Base-by-base conservation (phyloP, 2,329 filamentous ascomycete genomes). In the Alternaria rosae region DNA sequence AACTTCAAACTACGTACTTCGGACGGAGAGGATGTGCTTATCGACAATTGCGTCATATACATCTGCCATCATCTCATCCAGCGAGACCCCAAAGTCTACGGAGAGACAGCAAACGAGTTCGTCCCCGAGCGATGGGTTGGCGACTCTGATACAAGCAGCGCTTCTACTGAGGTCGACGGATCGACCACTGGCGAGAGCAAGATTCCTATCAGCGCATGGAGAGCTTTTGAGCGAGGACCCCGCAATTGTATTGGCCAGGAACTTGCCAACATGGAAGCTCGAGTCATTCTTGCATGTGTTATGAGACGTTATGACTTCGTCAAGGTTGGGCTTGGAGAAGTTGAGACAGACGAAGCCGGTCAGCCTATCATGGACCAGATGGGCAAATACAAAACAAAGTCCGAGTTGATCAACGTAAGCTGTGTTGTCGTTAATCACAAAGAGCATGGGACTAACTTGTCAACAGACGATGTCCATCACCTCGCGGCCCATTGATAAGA, bases 161-260 rank as follows among this genome's bases (percentile, higher is more conserved):
- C 60, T 11, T 61, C 56, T 15, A 57, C 64, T 12, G 70, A 73
- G 9, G 64, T 64, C 4, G 61, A 63, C 12, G 59, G 51, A 3
- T 51, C 52, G 5, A 56, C 61, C n/a, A 48, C 56, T 3, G 63
- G 64, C 25, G 62, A 58, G 3, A 69, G 65, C 43, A 65, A 70
- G 76, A 62, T 80, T 73, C 69, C 80, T 68, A 26, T 64, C 77
- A 83, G 66, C 55, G 84, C 85, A 0, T 89, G 82, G 81, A 79
- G 86, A 8, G 78, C 85, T 0, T 89, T 89, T 70, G 85, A 85
- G 67, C 79, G 83, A 50, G 87, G 87, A 0, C 81, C 83, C 3
- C 74, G 86, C 15, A 85, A 85, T 59, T 89, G 87, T 67, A 85
- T 88, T 41, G 86, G 86, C 0, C 85, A 88, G 72, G 86, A 87